Percentiles rank a stretch among this genome's conserved stretches.
These are phyloP conservation scores for Aspergillus tubingensis DNA, from an alignment of 2,329 filamentous ascomycete genomes.

Conservation along the genomic window DNA sequence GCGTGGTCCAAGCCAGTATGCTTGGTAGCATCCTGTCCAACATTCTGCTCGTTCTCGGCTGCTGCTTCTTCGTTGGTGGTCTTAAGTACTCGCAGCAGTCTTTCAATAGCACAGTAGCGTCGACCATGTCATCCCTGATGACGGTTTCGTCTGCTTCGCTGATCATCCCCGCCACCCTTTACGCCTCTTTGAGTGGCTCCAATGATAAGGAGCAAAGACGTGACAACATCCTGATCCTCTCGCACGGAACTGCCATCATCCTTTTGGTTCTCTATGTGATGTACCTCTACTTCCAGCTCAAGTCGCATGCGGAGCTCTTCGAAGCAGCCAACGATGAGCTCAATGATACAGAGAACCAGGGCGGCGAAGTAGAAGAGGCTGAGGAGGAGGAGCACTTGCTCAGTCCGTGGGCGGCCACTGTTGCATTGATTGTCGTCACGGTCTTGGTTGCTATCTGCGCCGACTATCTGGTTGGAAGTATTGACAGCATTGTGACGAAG, in stretches of 20 bases:
- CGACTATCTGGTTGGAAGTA: conserved; percentile 75
- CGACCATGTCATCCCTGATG: conserved; percentile 67
- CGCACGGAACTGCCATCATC: conserved; percentile 74
- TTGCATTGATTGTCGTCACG: conserved; percentile 70
- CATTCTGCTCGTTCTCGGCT: conserved; percentile 80
- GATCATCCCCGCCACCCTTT: conserved; percentile 75
- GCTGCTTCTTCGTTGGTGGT: conserved; percentile 77
- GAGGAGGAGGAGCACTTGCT: conserved; percentile 56
- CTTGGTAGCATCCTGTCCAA: conserved; percentile 94
- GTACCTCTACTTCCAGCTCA: conserved; percentile 77
- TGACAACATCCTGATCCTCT: conserved; percentile 68
- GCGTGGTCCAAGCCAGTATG: conserved; percentile 98
- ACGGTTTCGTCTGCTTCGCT: conserved; percentile 73
- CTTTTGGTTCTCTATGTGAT: conserved; percentile 73
- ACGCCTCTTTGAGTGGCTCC: conserved; percentile 59
- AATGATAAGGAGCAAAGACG: conserved; percentile 36
- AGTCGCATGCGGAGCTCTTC: conserved; percentile 72
- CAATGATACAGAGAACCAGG: conserved; percentile 43
- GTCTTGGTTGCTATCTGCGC: conserved; percentile 72
- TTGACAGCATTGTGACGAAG: conserved; percentile 69
- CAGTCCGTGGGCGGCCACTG: conserved; percentile 63
- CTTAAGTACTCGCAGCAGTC: conserved; percentile 69
- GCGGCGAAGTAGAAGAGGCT: conserved; percentile 38
- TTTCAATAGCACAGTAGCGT: conserved; percentile 54
- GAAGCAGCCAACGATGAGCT: conserved; percentile 47